Conservation (phyloP, 805 yeast genomes). For the Debaryomyces hansenii region DNA sequence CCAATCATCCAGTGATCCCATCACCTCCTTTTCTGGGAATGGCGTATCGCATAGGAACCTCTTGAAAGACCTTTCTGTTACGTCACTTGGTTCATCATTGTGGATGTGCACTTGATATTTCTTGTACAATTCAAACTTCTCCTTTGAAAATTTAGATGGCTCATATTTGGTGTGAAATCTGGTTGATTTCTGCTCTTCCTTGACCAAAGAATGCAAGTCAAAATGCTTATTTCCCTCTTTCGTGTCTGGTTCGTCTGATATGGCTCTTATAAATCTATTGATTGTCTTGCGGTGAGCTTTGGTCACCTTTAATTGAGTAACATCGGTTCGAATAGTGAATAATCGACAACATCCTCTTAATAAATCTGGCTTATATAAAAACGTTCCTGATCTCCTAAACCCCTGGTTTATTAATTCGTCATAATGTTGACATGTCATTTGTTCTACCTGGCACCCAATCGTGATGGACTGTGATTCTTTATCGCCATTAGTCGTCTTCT, state of each 20-base stretch:
- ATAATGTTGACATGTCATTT: constrained; percentile 54
- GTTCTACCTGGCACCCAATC: constrained; percentile 41
- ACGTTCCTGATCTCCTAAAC: constrained; percentile 75
- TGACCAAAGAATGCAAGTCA: constrained; percentile 31
- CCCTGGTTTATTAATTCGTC: constrained; percentile 70
- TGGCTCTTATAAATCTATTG: constrained; percentile 54
- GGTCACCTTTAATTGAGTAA: constrained; percentile 43
- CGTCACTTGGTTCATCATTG: constrained; percentile 52
- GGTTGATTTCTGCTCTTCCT: constrained; percentile 37
- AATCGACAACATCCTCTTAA: constrained; percentile 75
- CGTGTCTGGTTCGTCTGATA: constrained; percentile 17
- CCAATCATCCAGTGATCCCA: constrained; percentile 37
- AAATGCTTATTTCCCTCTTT: constrained; percentile 15
- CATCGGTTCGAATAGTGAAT: constrained; percentile 70
- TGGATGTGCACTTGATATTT: constrained; percentile 76
- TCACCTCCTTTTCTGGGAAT: constrained; percentile 35
- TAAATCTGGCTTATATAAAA: constrained; percentile 63
- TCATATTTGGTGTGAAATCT: constrained; percentile 50
- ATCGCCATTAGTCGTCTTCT: constrained; percentile 5
- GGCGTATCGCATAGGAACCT: constrained; percentile 73
- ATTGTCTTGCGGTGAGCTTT: constrained; percentile 70
- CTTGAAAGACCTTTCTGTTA: constrained; percentile 49
- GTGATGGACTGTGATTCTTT: constrained; percentile 16
- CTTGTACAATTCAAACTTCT: constrained; percentile 61
- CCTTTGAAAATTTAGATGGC: constrained; percentile 50